These are phyloP conservation scores for Hymenoscyphus scutula DNA, from an alignment of 2,329 filamentous ascomycete genomes.

Conservation along the genomic window DNA sequence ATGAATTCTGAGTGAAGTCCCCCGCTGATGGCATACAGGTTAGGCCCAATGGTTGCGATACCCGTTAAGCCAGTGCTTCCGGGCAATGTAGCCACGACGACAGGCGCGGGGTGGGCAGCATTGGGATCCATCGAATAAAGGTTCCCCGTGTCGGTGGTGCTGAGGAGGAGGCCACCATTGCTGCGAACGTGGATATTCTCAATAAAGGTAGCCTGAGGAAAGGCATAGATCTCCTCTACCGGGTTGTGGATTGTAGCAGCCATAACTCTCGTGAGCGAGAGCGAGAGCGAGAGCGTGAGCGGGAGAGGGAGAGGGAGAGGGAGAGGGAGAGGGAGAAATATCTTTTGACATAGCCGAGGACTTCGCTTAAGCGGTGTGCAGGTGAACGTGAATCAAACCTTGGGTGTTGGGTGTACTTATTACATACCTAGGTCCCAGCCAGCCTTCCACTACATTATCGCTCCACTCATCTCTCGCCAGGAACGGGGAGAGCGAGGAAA, in stretches of 20 bases:
- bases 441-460: no score
- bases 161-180: slow-evolving; percentile 5
- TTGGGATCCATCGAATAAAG: background rate
- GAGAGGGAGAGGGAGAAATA: background rate
- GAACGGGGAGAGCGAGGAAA: no score
- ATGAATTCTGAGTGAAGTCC: background rate
- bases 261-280: background rate
- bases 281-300: background rate
- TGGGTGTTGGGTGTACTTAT: no score
- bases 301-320: no score
- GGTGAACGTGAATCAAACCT: no score
- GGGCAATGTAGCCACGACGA: background rate
- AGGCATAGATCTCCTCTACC: background rate
- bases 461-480: no score
- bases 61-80: background rate
- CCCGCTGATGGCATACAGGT: background rate
- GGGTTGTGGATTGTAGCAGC: background rate
- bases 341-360: background rate
- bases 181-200: slow-evolving; percentile 1
- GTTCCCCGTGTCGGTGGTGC: background rate
- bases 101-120: background rate
- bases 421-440: no score
- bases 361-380: background rate
- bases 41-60: background rate
- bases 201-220: background rate